Evolutionary conservation across 2,329 filamentous ascomycete genomes (phyloP).

Genomic region (Curvularia lunata): DNA sequence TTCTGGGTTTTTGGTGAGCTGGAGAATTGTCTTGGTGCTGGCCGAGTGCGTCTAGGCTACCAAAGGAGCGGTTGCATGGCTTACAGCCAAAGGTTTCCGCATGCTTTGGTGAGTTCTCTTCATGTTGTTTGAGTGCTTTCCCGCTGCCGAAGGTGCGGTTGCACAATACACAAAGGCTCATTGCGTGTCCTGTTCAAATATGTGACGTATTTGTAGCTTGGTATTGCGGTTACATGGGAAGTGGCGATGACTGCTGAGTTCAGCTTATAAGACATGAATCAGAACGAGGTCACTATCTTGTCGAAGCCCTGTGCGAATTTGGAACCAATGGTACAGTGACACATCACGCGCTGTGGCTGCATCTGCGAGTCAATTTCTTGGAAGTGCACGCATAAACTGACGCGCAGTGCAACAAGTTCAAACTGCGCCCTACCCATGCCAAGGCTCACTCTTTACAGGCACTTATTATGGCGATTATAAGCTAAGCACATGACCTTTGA

Average conservation of each 20-base stretch:
- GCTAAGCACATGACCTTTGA: background rate
- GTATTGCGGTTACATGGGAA: background rate
- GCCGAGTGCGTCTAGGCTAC: constrained; percentile 5
- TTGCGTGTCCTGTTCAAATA: background rate
- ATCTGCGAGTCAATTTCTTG: background rate
- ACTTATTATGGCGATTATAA: background rate
- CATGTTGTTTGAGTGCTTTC: constrained; percentile 3
- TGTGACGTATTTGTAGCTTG: background rate
- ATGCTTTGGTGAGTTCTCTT: constrained; percentile 12
- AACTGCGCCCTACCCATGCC: background rate
- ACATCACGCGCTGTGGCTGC: constrained; percentile 13
- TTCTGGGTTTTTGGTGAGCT: constrained; percentile 5
- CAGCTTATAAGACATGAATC: background rate
- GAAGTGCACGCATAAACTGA: background rate
- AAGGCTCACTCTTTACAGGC: background rate
- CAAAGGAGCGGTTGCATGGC: constrained; percentile 9
- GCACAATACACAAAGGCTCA: constrained; percentile 2
- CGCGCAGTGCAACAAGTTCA: background rate
- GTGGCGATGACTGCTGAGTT: background rate
- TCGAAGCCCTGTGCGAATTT: background rate
- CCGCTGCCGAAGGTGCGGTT: constrained; percentile 8
- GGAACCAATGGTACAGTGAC: constrained; percentile 8
- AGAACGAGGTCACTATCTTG: background rate
- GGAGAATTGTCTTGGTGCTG: constrained; percentile 12
- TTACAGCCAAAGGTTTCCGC: constrained; percentile 1